Percentiles rank a stretch among this genome's conserved stretches.
Conservation (phyloP, 1,139 yeast species). For the Citeromyces siamensis region DNA sequence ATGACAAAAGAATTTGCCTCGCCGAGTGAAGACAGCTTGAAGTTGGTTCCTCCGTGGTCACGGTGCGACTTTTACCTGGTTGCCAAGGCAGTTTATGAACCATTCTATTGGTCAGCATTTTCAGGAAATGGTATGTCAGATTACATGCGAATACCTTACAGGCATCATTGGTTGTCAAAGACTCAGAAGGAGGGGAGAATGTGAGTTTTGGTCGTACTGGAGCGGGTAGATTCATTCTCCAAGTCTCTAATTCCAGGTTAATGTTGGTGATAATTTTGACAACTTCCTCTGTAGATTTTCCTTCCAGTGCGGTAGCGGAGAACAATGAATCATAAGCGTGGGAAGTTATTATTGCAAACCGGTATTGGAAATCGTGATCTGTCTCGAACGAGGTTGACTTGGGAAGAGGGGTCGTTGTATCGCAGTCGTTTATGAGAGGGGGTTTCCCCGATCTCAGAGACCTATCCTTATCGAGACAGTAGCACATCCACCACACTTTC, state of each 20-base stretch:
- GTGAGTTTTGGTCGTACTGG: not conserved
- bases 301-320: slow-evolving; percentile 14
- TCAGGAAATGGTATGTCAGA: slow-evolving; percentile 10
- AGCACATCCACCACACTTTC: slow-evolving; percentile 44
- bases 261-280: slow-evolving; percentile 7
- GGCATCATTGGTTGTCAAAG: not conserved
- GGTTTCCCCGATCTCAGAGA: slow-evolving; percentile 50
- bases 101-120: slow-evolving; percentile 10
- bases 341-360: slow-evolving; percentile 12
- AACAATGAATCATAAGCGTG: slow-evolving; percentile 14
- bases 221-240: slow-evolving; percentile 15
- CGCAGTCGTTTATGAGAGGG: slow-evolving; percentile 39
- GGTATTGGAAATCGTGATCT: not conserved
- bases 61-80: slow-evolving; percentile 4
- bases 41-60: slow-evolving; percentile 6
- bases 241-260: slow-evolving; percentile 14
- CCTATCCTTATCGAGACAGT: slow-evolving; percentile 37
- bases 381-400: not conserved
- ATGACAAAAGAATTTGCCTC: slow-evolving; percentile 12
- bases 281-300: slow-evolving; percentile 10
- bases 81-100: not conserved
- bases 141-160: slow-evolving; percentile 4
- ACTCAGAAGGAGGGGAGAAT: not conserved
- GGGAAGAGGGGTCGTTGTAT: slow-evolving; percentile 24
- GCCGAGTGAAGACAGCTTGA: slow-evolving; percentile 13